A percentile compares a stretch with the other conserved stretches of the same genome.
phyloP scores from a whole-genome alignment of 352 stramenopile genomes.

The Globisporangium perplexum region DNA sequence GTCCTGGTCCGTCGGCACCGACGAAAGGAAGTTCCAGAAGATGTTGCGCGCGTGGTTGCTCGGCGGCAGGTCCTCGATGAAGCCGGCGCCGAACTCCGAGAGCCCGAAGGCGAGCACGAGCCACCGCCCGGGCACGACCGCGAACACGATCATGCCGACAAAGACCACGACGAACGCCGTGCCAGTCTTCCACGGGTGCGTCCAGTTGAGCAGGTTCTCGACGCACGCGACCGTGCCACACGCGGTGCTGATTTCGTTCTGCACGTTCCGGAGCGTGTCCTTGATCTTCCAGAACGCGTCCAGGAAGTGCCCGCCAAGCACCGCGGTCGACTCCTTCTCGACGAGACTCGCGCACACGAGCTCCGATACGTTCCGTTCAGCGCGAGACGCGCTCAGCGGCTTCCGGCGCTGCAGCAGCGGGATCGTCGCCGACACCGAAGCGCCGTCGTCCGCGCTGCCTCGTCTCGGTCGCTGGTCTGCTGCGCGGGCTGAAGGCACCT shows the following conservation, averaged over 20 bases:
- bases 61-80: slow-evolving; percentile 68
- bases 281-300: slow-evolving; percentile 83
- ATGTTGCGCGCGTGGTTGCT: slow-evolving; percentile 79
- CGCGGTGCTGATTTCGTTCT: slow-evolving; percentile 64
- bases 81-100: slow-evolving; percentile 72
- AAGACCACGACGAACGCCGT: slow-evolving; percentile 48
- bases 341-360: slow-evolving; percentile 63
- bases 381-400: slow-evolving; percentile 20
- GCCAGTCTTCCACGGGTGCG: slow-evolving; percentile 82
- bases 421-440: background rate
- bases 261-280: slow-evolving; percentile 68
- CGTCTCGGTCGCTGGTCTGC: background rate
- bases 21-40: slow-evolving; percentile 77
- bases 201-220: slow-evolving; percentile 87
- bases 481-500: slow-evolving; percentile 2
- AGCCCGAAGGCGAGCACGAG: slow-evolving; percentile 68
- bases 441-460: slow-evolving; percentile 6
- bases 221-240: slow-evolving; percentile 68
- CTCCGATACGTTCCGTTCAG: slow-evolving; percentile 61
- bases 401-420: slow-evolving; percentile 7
- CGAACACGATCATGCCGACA: slow-evolving; percentile 48
- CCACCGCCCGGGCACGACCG: slow-evolving; percentile 64
- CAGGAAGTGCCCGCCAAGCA: slow-evolving; percentile 64
- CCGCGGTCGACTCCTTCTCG: slow-evolving; percentile 62
- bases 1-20: slow-evolving; percentile 74